Evolutionary conservation across 352 stramenopile genomes (phyloP), one percentile per base, ranked within the genome.

Genomic region (Globisporangium yorkense): DNA sequence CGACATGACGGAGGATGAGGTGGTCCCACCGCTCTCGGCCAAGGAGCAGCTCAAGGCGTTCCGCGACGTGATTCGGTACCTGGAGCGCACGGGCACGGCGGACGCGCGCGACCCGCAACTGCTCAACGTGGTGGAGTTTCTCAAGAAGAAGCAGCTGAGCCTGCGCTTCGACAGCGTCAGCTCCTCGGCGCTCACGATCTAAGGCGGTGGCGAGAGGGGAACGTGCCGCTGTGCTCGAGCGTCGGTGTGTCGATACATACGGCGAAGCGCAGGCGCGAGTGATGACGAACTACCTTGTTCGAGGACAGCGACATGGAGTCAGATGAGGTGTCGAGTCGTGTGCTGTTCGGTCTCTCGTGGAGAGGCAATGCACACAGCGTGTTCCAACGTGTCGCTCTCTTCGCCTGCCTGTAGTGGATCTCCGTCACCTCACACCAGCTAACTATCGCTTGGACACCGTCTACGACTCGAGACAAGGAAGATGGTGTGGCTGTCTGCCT

Each of bases 131-230:
- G 84, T 94, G 40, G 80, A 92, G 43, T 89, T 89, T 59, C 67
- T 94, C 10, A 94, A 94, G 69, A 94, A 94, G 71, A 92, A 94
- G 64, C 84, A 92, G 67, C 72, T 94, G 39, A 91, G 77, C 50
- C 73, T 94, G 43, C 84, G 84, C 43, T 90, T 94, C 51, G 84
- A 92, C 74, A 91, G 89, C 54, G 84, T 82, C 53, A 91, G 82
- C 63, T 91, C 84, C 48, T 84, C 82, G 40, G 80, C 82, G 33
- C 75, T 94, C 54, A 90, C 84, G 37, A 92, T 94, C 65, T 94
- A 84, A 56, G n/a, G 21, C 35, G 29, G 8, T 6, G 51, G 15
- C 24, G 24, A 27, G 24, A 1, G 24, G 24, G 24, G 24, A 27
- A 27, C 24, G 24, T 27, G 50, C 10, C 4, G 37, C 15, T 55